Base-by-base conservation (phyloP, 176 grass and related monocot genomes). In the Musa troglodytarum region DNA sequence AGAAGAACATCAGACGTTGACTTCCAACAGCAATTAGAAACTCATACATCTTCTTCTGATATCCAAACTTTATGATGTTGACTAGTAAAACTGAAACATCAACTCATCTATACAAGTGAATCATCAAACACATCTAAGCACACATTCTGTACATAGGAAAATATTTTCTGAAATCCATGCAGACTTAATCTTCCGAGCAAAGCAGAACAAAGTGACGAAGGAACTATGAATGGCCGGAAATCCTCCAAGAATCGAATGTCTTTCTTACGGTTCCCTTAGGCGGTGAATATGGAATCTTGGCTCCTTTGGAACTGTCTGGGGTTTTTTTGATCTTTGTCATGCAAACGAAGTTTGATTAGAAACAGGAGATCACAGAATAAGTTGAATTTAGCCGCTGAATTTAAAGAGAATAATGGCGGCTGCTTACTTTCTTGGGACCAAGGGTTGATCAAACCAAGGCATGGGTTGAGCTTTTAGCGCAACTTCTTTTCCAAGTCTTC, bases 381-480 rank as follows among this genome's bases (percentile, higher is more conserved):
- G 16, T 13, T 57, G 54, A 2, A 57, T 13, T 17, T 12, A 21
- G 16, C 49, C 1, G 52, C 50, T 20, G 13, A 72, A 11, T 53
- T 49, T 13, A 71, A 72, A 52, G 69, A 72, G n/a, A 23, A 53
- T 1, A 17, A 17, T 50, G 8, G 23, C 11, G 15, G 11, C 9
- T 52, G 15, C 49, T 65, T 52, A 65, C 75, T 53, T 77, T 49
- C 19, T 77, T 1, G 75, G 75, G n/a, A 51, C 9, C 59, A 53
- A 77, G 22, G 75, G 75, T 3, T 49, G 49, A 21, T 65, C 75
- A 20, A 53, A 77, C 49, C 65, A 77, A 53, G 75, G 75, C 75
- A 77, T 77, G 59, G 75, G 61, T 4, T 77, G 75, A 77, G 75
- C 75, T 77, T 61, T 77, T 12, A 61, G 75, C 20, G 53, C 61